phyloP scores from a whole-genome alignment of 2,329 filamentous ascomycete species.

The Chaetomiaceae sp. region DNA sequence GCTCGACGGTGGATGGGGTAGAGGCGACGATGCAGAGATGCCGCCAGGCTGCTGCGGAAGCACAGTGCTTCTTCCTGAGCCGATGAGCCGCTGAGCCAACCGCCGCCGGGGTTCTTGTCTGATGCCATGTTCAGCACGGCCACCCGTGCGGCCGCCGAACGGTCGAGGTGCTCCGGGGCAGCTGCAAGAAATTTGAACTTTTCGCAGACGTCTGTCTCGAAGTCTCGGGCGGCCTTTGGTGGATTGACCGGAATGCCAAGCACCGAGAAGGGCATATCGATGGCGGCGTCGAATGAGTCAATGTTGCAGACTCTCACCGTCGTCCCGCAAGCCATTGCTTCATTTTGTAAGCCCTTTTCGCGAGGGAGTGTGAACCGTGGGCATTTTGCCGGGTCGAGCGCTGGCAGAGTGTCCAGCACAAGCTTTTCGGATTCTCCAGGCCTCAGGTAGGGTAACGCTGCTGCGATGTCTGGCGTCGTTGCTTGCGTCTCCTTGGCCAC shows the following conservation, averaged over 20 bases:
- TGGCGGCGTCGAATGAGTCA: constrained; percentile 18
- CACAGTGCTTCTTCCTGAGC: constrained; percentile 67
- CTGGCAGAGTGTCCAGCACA: neutral
- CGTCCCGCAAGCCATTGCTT: constrained; percentile 19
- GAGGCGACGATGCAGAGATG: constrained; percentile 8
- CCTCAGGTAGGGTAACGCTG: constrained; percentile 6
- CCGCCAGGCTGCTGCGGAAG: constrained; percentile 38
- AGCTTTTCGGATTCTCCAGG: constrained; percentile 6
- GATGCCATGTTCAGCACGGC: constrained; percentile 60
- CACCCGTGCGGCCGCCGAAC: constrained; percentile 5
- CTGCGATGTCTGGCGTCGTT: constrained; percentile 3
- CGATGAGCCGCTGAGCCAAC: constrained; percentile 53
- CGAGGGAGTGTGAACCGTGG: constrained; percentile 7
- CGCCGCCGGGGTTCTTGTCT: constrained; percentile 52
- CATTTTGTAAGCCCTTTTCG: neutral
- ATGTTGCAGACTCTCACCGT: constrained; percentile 13
- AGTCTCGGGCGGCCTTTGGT: neutral
- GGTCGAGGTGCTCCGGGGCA: constrained; percentile 2
- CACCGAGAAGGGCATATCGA: constrained; percentile 13
- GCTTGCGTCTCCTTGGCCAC: constrained; percentile 11
- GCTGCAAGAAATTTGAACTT: neutral
- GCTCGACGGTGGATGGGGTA: constrained; percentile 10
- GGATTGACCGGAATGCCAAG: neutral
- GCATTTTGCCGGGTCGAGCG: constrained; percentile 13
- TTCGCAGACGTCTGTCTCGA: neutral